phyloP scores from a whole-genome alignment of 768 basidiomycete genomes.

The Boletus subcaerulescens region DNA sequence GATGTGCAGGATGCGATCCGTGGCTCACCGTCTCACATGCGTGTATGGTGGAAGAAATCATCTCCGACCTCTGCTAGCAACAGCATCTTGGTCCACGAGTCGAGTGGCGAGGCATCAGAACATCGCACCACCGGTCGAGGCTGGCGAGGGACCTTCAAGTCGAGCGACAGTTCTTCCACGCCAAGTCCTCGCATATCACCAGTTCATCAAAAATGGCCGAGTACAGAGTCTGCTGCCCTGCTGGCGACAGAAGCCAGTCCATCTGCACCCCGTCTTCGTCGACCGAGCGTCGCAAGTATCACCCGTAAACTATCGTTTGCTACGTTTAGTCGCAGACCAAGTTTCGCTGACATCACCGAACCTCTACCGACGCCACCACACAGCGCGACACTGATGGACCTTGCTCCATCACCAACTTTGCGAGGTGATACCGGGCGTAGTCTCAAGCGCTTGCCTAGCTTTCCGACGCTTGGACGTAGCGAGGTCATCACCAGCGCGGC shows the following conservation, averaged over 20 bases:
- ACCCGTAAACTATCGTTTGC: constrained; percentile 33
- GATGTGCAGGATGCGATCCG: constrained; percentile 5
- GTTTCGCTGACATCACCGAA: constrained; percentile 20
- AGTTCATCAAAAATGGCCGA: constrained; percentile 19
- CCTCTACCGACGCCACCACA: constrained; percentile 18
- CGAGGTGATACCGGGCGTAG: constrained; percentile 6
- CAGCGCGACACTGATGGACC: constrained; percentile 9
- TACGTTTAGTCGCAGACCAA: constrained; percentile 26
- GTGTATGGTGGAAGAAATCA: constrained; percentile 33
- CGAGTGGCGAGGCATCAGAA: constrained; percentile 1
- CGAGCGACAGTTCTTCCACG: constrained; percentile 13
- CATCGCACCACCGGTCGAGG: constrained; percentile 2
- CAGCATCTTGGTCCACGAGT: constrained; percentile 13
- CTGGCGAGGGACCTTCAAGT: constrained; percentile 8
- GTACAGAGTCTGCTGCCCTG: constrained; percentile 18
- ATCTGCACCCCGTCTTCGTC: constrained; percentile 4
- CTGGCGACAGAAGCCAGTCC: constrained; percentile 9
- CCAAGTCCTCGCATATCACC: constrained; percentile 21
- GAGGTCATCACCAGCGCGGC: not conserved
- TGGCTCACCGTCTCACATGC: constrained; percentile 16
- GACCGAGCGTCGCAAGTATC: constrained; percentile 30
- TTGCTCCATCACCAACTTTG: constrained; percentile 18
- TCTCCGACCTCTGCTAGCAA: constrained; percentile 9
- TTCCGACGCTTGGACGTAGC: constrained; percentile 15
- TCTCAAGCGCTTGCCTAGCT: constrained; percentile 27